phyloP scores from a whole-genome alignment of 371 early-diverging fungal genomes.

The Smittium mucronatum region DNA sequence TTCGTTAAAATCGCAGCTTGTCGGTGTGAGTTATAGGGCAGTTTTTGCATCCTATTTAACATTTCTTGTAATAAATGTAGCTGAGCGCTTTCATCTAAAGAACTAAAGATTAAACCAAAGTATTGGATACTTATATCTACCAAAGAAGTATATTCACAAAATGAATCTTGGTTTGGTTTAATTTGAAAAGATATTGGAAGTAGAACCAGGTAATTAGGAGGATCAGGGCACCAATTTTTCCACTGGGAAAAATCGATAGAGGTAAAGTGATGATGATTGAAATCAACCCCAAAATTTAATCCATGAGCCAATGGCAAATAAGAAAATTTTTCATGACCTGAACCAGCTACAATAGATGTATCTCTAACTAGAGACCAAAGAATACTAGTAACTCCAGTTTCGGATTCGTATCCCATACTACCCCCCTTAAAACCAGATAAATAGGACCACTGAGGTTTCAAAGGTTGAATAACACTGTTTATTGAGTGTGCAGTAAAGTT shows the following conservation, averaged over 20 bases:
- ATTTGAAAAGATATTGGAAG: not conserved
- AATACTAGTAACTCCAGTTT: slow-evolving; percentile 28
- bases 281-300: slow-evolving; percentile 12
- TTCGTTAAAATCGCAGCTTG: slow-evolving; percentile 69
- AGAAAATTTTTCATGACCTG: slow-evolving; percentile 3
- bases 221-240: slow-evolving; percentile 3
- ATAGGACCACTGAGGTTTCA: slow-evolving; percentile 1
- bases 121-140: slow-evolving; percentile 56
- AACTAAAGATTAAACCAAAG: slow-evolving; percentile 55
- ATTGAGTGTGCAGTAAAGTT: not conserved
- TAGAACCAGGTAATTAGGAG: not conserved
- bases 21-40: slow-evolving; percentile 54
- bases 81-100: slow-evolving; percentile 51
- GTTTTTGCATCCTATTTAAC: slow-evolving; percentile 46
- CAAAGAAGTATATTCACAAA: slow-evolving; percentile 15
- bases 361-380: slow-evolving; percentile 13
- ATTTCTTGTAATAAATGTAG: slow-evolving; percentile 62
- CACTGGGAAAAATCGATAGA: slow-evolving; percentile 14
- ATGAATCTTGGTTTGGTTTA: not conserved
- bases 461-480: not conserved
- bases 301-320: slow-evolving; percentile 11
- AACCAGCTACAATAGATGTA: not conserved
- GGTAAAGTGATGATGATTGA: slow-evolving; percentile 12
- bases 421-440: slow-evolving; percentile 20
- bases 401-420: slow-evolving; percentile 31